These are phyloP conservation scores for Nicotiana benthamiana DNA, from an alignment of 257 asterid species.

Conservation along the genomic window DNA sequence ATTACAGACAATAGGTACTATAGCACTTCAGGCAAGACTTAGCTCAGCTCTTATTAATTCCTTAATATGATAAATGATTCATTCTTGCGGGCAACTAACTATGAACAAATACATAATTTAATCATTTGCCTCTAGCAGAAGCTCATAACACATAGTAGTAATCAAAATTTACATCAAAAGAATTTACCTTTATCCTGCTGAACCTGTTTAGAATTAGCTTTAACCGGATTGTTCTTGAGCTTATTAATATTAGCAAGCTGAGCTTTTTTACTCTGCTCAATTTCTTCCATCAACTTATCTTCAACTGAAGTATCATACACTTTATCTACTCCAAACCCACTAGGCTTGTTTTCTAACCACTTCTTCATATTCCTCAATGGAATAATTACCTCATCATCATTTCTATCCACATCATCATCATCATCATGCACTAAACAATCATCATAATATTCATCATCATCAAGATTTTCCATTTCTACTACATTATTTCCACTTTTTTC, in stretches of 20 bases:
- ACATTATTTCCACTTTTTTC: conserved; percentile 18
- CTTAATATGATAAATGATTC: neutral
- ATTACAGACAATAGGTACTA: neutral
- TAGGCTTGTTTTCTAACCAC: conserved; percentile 62
- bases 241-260: conserved; percentile 69
- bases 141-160: neutral
- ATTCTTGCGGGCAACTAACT: neutral
- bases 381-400: conserved; percentile 40
- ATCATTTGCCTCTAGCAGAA: neutral
- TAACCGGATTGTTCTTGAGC: conserved; percentile 48
- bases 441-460: conserved; percentile 20
- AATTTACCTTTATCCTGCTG: conserved; percentile 46
- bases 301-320: conserved; percentile 79
- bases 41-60: neutral
- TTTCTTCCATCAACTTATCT: conserved; percentile 81
- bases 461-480: conserved; percentile 32
- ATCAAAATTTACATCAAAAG: neutral
- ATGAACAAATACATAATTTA: neutral
- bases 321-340: conserved; percentile 91
- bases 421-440: conserved; percentile 24
- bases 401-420: conserved; percentile 27
- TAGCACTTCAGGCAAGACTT: neutral
- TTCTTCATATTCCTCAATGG: conserved; percentile 64
- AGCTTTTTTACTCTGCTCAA: conserved; percentile 72
- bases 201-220: conserved; percentile 16